phyloP scores from a whole-genome alignment of 75 land plant species.

The Chamaecyparis obtusa region DNA sequence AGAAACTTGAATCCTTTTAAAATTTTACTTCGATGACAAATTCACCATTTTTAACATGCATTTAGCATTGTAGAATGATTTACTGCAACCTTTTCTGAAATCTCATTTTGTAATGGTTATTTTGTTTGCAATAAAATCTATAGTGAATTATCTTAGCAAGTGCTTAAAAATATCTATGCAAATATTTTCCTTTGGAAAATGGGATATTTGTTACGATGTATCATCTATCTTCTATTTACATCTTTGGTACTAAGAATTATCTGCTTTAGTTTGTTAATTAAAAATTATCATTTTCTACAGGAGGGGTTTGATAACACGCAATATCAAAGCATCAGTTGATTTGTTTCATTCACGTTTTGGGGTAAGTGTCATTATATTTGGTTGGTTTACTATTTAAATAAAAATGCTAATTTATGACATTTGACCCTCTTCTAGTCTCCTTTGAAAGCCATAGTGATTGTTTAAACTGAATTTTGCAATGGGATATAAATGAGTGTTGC shows the following conservation, averaged over 20 bases:
- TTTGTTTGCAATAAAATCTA: neutral
- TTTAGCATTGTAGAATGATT: neutral
- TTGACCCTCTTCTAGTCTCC: conserved; percentile 1
- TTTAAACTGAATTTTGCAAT: neutral
- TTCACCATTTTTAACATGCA: neutral
- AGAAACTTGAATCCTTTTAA: neutral
- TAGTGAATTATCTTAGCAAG: neutral
- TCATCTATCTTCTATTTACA: neutral
- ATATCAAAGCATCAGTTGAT: conserved; percentile 87
- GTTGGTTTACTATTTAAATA: neutral
- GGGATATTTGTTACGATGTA: neutral
- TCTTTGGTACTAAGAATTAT: neutral
- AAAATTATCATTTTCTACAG: conserved; percentile 15
- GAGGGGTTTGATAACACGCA: conserved; percentile 92
- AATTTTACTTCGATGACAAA: neutral
- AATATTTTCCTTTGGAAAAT: neutral
- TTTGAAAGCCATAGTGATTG: neutral
- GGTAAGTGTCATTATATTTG: conserved; percentile 27
- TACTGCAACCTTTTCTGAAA: neutral
- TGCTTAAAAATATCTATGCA: neutral
- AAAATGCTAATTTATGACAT: conserved; percentile 7
- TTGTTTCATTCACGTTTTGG: conserved; percentile 82
- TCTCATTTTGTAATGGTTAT: neutral
- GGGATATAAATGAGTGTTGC: neutral
- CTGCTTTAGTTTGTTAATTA: neutral